Conservation (phyloP, 768 basidiomycete species). For the Amanita fuliginea region DNA sequence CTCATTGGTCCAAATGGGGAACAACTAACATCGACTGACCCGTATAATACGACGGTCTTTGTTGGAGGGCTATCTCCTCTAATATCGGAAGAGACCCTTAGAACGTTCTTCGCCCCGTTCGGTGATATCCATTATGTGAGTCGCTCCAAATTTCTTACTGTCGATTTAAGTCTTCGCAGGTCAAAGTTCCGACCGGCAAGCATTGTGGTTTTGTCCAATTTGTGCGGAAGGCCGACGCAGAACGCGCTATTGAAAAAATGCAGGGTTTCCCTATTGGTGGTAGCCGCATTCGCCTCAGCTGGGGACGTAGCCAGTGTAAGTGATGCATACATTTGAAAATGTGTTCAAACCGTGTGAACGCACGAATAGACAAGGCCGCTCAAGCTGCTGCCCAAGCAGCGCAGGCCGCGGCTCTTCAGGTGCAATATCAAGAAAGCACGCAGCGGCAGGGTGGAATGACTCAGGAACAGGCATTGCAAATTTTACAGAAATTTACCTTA, state of each 20-base stretch:
- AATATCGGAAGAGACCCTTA: conserved; percentile 84
- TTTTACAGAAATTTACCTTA: conserved; percentile 45
- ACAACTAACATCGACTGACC: conserved; percentile 80
- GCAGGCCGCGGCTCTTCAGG: conserved; percentile 61
- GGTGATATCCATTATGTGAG: conserved; percentile 88
- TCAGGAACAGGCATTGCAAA: conserved; percentile 51
- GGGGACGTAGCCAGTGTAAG: conserved; percentile 90
- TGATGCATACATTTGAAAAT: conserved; percentile 8
- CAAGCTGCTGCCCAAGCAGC: conserved; percentile 82
- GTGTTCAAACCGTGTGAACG: background rate
- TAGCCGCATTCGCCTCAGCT: conserved; percentile 81
- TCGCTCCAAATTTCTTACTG: background rate
- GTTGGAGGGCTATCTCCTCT: conserved; percentile 84
- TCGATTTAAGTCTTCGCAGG: conserved; percentile 31
- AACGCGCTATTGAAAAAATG: conserved; percentile 91
- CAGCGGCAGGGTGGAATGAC: conserved; percentile 26
- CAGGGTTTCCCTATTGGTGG: conserved; percentile 94
- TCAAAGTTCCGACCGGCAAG: conserved; percentile 94
- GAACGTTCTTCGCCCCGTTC: conserved; percentile 88
- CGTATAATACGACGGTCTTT: conserved; percentile 95
- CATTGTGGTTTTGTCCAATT: conserved; percentile 97
- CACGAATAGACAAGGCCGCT: conserved; percentile 66
- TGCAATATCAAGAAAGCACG: conserved; percentile 19
- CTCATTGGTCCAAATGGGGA: conserved; percentile 82
- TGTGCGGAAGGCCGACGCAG: conserved; percentile 84